Evolutionary conservation across 495 filamentous ascomycete species (phyloP), one percentile per base, ranked within the genome.

Genomic region (Xylaria grammica): DNA sequence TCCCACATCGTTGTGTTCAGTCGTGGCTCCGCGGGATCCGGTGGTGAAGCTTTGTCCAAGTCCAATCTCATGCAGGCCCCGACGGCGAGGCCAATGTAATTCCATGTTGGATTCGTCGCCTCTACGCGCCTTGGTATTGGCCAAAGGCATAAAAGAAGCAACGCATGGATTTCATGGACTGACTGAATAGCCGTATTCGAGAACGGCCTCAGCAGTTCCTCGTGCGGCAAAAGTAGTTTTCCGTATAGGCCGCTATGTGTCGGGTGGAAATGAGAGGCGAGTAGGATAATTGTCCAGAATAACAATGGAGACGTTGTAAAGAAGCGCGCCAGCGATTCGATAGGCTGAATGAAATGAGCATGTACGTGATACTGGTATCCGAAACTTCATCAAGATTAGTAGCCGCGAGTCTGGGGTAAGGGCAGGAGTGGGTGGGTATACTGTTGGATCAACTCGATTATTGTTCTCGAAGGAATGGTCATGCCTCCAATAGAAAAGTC

Each of bases 151-250:
- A 59, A 8, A 15, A 59, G 42, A 48, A 59, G 56, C 4, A 59
- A 42, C n/a, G 56, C 40, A 36, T 59, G 56, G 11, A 59, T 59
- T 20, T 59, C 56, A 26, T 59, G 56, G 11, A 59, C 48, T 46
- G 56, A 59, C 29, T 59, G 42, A 4, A 59, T 32, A 4, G 56
- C 56, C 7, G 56, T 59, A 20, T 48, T 59, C 15, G 29, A 30
- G 29, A 48, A 48, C 22, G 56, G 56, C 56, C 20, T 34, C 29
- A 59, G 19, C 24, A 59, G 42, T 4, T 59, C 19, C 13, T 59
- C 56, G 29, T 48, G 29, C 10, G 56, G 40, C n/a, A 29, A 34
- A 30, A 59, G 42, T 15, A 59, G 29, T n/a, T 48, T 26, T 0
- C 32, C 56, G 15, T 59, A 59, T 36, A 59, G 17, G n/a, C 19